Evolutionary conservation across 306 rosid genomes (phyloP), one percentile per base, ranked within the genome.

Genomic region (Argentina anserina): DNA sequence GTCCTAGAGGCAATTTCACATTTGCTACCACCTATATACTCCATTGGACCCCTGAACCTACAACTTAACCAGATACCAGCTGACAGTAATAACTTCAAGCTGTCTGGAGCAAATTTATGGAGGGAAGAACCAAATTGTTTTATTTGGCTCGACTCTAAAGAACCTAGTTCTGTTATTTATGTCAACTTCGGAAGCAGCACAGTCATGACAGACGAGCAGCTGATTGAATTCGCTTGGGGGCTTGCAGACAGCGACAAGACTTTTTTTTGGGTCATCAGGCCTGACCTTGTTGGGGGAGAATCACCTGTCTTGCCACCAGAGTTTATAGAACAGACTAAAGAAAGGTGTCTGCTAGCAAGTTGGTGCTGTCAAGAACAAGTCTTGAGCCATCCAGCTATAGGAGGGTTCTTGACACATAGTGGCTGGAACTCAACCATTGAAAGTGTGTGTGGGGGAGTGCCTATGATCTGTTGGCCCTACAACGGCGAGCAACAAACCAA

Each of bases 351-450:
- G 0, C 28, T 91, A 14, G 67, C 81, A 18, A 89, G 47, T 41
- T 91, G 97, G 95, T 88, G 95, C 29, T 83, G 86, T 0, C 95
- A 91, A 70, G 92, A 87, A 41, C 75, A 84, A 61, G 88, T 88
- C 6, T 31, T 91, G 14, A 18, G 46, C 1, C 92, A 88, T 58
- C 83, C 87, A 0, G 77, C 95, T 0, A 60, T 87, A 1, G 93
- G 90, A 0, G 97, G 88, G 9, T 90, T 90, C 69, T 42, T 88
- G 60, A 88, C 92, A 0, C 94, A 88, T 18, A 70, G 67, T 37
- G 97, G 97, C 1, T 90, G 97, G 97, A 90, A 87, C 45, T 90
- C 92, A 17, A 90, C 92, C 0, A 23, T 88, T 9, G 97, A 90
- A 75, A 88, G 97, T 41, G 9, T 88, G 13, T 42, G 84, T 1